Percentiles rank a stretch among this genome's conserved stretches.
Conservation (phyloP, 805 yeast species). For the Starmerella kuoi region DNA sequence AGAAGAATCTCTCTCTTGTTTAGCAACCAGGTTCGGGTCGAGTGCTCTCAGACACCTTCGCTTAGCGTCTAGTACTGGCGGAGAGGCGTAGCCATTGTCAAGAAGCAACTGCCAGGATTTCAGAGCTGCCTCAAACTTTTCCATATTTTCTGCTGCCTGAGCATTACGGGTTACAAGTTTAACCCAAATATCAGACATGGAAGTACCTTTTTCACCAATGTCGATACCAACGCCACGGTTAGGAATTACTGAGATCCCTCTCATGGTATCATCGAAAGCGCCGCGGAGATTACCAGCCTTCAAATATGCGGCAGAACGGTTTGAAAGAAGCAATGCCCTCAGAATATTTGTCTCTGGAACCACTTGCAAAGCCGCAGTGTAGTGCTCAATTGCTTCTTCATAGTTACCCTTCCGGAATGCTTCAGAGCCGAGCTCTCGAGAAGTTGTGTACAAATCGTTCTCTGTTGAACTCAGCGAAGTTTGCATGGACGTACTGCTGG, state of each 20-base stretch:
- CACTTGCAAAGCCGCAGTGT: conserved; percentile 42
- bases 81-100: conserved; percentile 53
- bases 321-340: conserved; percentile 58
- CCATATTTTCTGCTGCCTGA: conserved; percentile 72
- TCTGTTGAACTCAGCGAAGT: conserved; percentile 23
- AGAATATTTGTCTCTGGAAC: conserved; percentile 56
- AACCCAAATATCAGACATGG: conserved; percentile 57
- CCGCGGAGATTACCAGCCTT: conserved; percentile 59
- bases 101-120: conserved; percentile 49
- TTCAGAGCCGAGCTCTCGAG: conserved; percentile 40
- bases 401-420: conserved; percentile 78
- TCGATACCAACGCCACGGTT: conserved; percentile 23
- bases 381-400: conserved; percentile 47
- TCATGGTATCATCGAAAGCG: conserved; percentile 37
- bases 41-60: conserved; percentile 60
- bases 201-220: conserved; percentile 35
- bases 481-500: conserved; percentile 16
- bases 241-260: conserved; percentile 36
- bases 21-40: conserved; percentile 38
- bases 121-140: conserved; percentile 54
- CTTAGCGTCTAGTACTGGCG: conserved; percentile 63
- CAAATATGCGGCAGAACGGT: conserved; percentile 53
- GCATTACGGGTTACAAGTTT: conserved; percentile 63
- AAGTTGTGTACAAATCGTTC: conserved; percentile 24
- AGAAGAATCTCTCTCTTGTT: conserved; percentile 20